These are phyloP conservation scores for Heliamphora pulchella DNA, from an alignment of 179 eudicot genomes.

Conservation along the genomic window DNA sequence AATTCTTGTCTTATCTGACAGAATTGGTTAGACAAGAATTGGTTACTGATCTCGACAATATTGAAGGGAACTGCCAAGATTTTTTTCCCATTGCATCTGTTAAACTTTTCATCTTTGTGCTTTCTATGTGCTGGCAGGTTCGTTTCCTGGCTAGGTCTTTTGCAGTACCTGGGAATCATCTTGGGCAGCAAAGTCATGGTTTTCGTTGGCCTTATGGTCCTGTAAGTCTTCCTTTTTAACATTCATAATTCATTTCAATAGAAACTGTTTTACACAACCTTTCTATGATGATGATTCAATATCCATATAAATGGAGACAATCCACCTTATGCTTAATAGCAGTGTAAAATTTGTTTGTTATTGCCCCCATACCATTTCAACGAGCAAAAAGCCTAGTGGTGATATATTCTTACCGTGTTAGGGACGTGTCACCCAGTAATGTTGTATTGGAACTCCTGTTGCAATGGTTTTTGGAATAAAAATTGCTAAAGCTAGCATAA, in stretches of 20 bases:
- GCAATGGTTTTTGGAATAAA: background rate
- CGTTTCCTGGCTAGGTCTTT: conserved; percentile 98
- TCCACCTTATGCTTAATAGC: background rate
- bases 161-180: conserved; percentile 94
- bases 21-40: no score
- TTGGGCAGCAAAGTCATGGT: conserved; percentile 99
- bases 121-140: conserved; percentile 47
- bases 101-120: background rate
- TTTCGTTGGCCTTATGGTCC: conserved; percentile 99
- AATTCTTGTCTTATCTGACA: background rate
- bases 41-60: background rate
- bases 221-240: conserved; percentile 37
- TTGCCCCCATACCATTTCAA: background rate
- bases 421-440: background rate
- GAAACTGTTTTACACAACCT: background rate
- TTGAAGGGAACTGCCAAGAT: conserved; percentile 1
- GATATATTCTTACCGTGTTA: background rate
- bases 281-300: background rate
- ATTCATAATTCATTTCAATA: background rate
- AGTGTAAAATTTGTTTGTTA: background rate
- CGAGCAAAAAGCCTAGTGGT: background rate
- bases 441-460: background rate
- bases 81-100: background rate
- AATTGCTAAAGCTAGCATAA: background rate
- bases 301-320: background rate